Evolutionary conservation across 192 early-diverging fungal species (phyloP).

Genomic region (Spizellomyces punctatus): DNA sequence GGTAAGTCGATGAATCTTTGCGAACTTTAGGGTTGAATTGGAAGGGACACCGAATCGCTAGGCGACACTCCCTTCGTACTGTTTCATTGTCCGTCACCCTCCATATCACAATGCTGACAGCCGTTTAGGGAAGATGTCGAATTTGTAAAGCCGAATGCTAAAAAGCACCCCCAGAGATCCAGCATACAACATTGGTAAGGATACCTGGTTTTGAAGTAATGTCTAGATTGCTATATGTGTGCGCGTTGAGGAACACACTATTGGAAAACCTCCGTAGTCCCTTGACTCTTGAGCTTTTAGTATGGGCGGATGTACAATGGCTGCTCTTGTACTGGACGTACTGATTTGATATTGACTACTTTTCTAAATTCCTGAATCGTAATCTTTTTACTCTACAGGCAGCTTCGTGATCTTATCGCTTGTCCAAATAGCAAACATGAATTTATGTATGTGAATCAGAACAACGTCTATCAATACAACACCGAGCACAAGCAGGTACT

Average conservation of each 20-base stretch:
- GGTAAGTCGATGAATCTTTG: no score
- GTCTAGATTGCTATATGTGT: no score
- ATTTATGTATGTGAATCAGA: conserved; percentile 79
- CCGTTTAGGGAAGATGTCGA: conserved; percentile 58
- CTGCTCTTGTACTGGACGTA: no score
- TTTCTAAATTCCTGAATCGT: background rate
- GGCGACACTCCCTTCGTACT: no score
- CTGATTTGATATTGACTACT: background rate
- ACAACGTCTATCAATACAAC: conserved; percentile 66
- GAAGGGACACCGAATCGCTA: no score
- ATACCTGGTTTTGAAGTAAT: background rate
- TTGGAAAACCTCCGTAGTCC: background rate
- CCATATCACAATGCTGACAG: no score
- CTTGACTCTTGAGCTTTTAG: background rate
- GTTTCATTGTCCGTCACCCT: no score
- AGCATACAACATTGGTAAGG: conserved; percentile 92
- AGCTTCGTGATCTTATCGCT: conserved; percentile 85
- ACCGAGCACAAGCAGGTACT: conserved; percentile 56
- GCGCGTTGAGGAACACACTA: background rate
- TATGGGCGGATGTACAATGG: no score
- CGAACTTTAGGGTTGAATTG: no score
- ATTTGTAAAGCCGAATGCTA: conserved; percentile 72
- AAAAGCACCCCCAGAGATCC: conserved; percentile 73
- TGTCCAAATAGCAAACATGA: conserved; percentile 73
- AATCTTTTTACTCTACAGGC: conserved; percentile 57